Conservation (phyloP, 768 basidiomycete species). For the Tricholoma furcatifolium region DNA sequence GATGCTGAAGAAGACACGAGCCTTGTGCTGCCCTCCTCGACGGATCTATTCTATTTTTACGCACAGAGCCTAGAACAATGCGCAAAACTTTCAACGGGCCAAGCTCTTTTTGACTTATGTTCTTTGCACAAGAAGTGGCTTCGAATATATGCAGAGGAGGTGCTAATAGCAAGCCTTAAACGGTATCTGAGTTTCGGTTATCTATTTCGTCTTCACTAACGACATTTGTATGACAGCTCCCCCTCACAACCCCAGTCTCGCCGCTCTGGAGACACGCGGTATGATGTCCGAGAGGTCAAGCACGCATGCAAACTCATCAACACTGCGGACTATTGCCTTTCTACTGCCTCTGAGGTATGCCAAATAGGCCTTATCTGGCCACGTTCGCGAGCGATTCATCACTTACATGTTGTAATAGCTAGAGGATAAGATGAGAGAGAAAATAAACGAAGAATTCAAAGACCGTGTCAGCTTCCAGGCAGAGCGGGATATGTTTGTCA, state of each 20-base stretch:
- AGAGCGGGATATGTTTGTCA: conserved; percentile 88
- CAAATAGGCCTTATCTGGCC: neutral
- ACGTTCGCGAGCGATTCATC: neutral
- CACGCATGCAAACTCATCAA: conserved; percentile 91
- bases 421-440: conserved; percentile 87
- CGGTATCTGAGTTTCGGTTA: conserved; percentile 40
- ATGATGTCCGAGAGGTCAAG: conserved; percentile 71
- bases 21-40: conserved; percentile 88
- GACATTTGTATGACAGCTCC: conserved; percentile 29
- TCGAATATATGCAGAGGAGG: conserved; percentile 95
- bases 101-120: conserved; percentile 79
- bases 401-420: conserved; percentile 46
- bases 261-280: conserved; percentile 77
- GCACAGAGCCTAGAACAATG: conserved; percentile 94
- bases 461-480: conserved; percentile 80
- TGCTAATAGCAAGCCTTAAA: conserved; percentile 72
- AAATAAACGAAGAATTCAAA: conserved; percentile 72
- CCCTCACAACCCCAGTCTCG: conserved; percentile 44
- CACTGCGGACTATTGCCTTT: conserved; percentile 96
- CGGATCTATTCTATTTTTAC: conserved; percentile 97
- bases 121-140: conserved; percentile 92
- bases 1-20: conserved; percentile 46
- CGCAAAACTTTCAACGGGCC: conserved; percentile 83
- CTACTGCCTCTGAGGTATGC: conserved; percentile 80
- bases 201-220: neutral